These are phyloP conservation scores for Aspergillus sp. DNA, from an alignment of 2,329 filamentous ascomycete species.

Conservation along the genomic window DNA sequence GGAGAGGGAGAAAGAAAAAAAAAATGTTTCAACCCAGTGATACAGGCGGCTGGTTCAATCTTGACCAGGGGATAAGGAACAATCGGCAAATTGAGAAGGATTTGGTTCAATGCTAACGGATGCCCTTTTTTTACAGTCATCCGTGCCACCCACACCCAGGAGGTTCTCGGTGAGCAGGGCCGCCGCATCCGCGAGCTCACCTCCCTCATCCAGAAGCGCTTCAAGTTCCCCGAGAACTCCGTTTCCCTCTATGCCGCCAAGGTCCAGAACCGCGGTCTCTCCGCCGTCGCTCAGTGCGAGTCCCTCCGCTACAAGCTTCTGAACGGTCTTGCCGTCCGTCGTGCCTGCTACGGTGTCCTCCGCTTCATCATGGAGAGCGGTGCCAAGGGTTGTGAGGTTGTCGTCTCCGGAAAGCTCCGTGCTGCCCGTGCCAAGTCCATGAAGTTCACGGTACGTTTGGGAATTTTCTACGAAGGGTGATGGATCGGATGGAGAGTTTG, in stretches of 20 bases:
- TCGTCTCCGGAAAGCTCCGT: slow-evolving; percentile 98
- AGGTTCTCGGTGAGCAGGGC: slow-evolving; percentile 99
- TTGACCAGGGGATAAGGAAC: slow-evolving; percentile 1
- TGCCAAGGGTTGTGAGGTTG: slow-evolving; percentile 99
- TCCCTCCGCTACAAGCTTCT: slow-evolving; percentile 99
- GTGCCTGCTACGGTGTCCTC: slow-evolving; percentile 99
- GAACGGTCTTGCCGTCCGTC: slow-evolving; percentile 97
- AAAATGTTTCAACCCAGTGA: not conserved
- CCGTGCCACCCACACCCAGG: slow-evolving; percentile 99
- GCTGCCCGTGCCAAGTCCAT: slow-evolving; percentile 99
- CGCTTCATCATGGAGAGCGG: slow-evolving; percentile 99
- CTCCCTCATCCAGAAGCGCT: slow-evolving; percentile 99
- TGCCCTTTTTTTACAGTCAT: slow-evolving; percentile 61
- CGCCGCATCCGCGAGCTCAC: slow-evolving; percentile 99
- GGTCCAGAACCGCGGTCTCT: slow-evolving; percentile 99
- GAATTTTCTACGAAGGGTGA: not conserved
- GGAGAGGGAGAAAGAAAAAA: slow-evolving; percentile 1
- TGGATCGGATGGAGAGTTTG: not conserved
- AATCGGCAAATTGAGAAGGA: slow-evolving; percentile 8
- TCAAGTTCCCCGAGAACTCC: slow-evolving; percentile 99
- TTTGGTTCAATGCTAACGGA: slow-evolving; percentile 32
- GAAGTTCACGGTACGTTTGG: slow-evolving; percentile 89
- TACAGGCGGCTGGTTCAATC: not conserved
- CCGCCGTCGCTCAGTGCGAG: slow-evolving; percentile 99
- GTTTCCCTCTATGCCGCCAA: slow-evolving; percentile 99